phyloP scores from a whole-genome alignment of 2,329 filamentous ascomycete species.

The Hysterium pulicare region DNA sequence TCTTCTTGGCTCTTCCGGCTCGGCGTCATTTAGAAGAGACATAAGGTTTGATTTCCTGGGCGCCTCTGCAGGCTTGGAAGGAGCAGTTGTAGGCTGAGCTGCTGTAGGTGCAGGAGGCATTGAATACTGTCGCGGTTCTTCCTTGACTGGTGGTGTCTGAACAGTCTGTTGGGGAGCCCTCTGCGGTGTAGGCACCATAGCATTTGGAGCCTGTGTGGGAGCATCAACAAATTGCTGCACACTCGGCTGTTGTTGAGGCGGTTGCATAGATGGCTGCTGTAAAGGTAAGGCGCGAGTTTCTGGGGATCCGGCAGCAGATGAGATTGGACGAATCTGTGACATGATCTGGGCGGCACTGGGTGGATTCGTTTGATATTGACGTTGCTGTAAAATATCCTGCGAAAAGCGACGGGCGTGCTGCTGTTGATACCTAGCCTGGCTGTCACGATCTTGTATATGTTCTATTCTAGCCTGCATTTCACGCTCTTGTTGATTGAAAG shows the following conservation, averaged over 20 bases:
- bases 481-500: slow-evolving; percentile 29
- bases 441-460: slow-evolving; percentile 15
- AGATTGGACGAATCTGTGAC: slow-evolving; percentile 22
- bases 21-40: slow-evolving; percentile 37
- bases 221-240: slow-evolving; percentile 20
- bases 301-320: slow-evolving; percentile 24
- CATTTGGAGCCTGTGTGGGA: slow-evolving; percentile 16
- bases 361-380: slow-evolving; percentile 19
- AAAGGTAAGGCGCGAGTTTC: slow-evolving; percentile 27
- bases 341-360: slow-evolving; percentile 15
- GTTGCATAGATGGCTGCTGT: slow-evolving; percentile 18
- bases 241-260: slow-evolving; percentile 14
- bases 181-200: slow-evolving; percentile 18
- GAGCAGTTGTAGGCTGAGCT: slow-evolving; percentile 10
- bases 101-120: slow-evolving; percentile 16
- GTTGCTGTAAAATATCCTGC: slow-evolving; percentile 26
- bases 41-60: slow-evolving; percentile 37
- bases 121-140: slow-evolving; percentile 29
- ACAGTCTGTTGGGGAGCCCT: slow-evolving; percentile 21
- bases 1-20: slow-evolving; percentile 32
- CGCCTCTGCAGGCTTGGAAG: slow-evolving; percentile 25
- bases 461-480: slow-evolving; percentile 26
- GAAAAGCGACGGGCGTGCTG: slow-evolving; percentile 28
- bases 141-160: slow-evolving; percentile 32
- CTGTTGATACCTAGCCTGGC: slow-evolving; percentile 1